Conservation (phyloP, 345 rosid species). For the Arabidopsis arenosa region DNA sequence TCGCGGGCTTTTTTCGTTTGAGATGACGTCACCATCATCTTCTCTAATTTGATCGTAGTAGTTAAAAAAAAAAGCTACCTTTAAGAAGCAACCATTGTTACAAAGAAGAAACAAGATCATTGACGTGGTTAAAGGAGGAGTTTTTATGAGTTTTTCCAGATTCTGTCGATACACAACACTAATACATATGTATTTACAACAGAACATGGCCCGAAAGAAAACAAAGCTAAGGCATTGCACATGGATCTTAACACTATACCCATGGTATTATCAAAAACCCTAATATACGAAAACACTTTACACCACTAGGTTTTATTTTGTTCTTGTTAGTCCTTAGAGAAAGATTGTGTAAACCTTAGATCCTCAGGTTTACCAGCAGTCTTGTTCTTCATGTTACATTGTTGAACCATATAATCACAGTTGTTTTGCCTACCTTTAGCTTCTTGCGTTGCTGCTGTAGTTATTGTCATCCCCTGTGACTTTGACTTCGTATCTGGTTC, state of each 20-base stretch:
- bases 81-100: background rate
- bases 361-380: constrained; percentile 15
- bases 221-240: constrained; percentile 7
- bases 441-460: constrained; percentile 23
- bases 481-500: constrained; percentile 14
- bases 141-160: constrained; percentile 21
- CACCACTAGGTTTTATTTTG: background rate
- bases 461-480: background rate
- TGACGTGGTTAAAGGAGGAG: background rate
- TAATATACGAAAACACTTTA: background rate
- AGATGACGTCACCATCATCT: constrained; percentile 29
- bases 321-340: constrained; percentile 16
- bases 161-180: constrained; percentile 22
- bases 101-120: constrained; percentile 2
- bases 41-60: background rate
- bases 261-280: constrained; percentile 20
- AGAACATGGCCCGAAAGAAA: constrained; percentile 6
- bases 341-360: constrained; percentile 21
- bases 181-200: constrained; percentile 38
- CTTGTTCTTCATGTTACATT: constrained; percentile 33
- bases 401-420: constrained; percentile 22
- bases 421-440: background rate
- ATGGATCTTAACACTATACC: constrained; percentile 10
- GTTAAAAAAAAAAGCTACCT: background rate
- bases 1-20: constrained; percentile 37